A percentile compares a stretch with the other conserved stretches of the same genome.
These are phyloP conservation scores for Aspergillus homomorphus DNA, from an alignment of 495 filamentous ascomycete genomes.

Conservation along the genomic window DNA sequence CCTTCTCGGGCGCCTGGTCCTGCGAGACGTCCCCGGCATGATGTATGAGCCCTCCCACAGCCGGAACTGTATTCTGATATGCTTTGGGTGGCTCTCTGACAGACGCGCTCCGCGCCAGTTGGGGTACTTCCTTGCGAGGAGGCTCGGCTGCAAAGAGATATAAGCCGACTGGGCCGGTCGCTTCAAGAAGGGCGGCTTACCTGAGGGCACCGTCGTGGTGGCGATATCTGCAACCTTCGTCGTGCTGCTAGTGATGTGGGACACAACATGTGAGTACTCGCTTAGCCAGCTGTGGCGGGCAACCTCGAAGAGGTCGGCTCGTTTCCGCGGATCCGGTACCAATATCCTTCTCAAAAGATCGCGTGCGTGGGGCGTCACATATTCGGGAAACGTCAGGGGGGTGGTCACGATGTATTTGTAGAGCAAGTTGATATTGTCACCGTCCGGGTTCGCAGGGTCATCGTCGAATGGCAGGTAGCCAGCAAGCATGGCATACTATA, in stretches of 20 bases:
- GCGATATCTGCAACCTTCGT: slow-evolving; percentile 84
- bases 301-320: slow-evolving; percentile 96
- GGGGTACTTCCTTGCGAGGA: slow-evolving; percentile 56
- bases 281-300: slow-evolving; percentile 97
- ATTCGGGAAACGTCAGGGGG: slow-evolving; percentile 96
- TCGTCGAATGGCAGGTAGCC: slow-evolving; percentile 99
- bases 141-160: slow-evolving; percentile 34
- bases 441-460: slow-evolving; percentile 96
- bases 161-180: slow-evolving; percentile 23
- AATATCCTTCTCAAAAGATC: slow-evolving; percentile 90
- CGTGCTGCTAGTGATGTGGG: slow-evolving; percentile 92
- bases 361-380: slow-evolving; percentile 94
- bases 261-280: slow-evolving; percentile 92
- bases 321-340: slow-evolving; percentile 92
- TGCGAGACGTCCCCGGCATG: slow-evolving; percentile 76
- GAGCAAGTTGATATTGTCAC: slow-evolving; percentile 97
- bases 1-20: slow-evolving; percentile 58
- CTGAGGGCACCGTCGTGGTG: slow-evolving; percentile 68
- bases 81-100: slow-evolving; percentile 84
- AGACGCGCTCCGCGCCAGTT: slow-evolving; percentile 78
- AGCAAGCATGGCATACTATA: slow-evolving; percentile 95
- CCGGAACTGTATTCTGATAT: slow-evolving; percentile 50
- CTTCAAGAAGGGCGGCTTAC: slow-evolving; percentile 37
- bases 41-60: slow-evolving; percentile 65
- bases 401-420: slow-evolving; percentile 99